Percentiles rank a stretch among this genome's conserved stretches.
These are phyloP conservation scores for Suhomyces taliae DNA, from an alignment of 1,139 yeast genomes.

Conservation along the genomic window DNA sequence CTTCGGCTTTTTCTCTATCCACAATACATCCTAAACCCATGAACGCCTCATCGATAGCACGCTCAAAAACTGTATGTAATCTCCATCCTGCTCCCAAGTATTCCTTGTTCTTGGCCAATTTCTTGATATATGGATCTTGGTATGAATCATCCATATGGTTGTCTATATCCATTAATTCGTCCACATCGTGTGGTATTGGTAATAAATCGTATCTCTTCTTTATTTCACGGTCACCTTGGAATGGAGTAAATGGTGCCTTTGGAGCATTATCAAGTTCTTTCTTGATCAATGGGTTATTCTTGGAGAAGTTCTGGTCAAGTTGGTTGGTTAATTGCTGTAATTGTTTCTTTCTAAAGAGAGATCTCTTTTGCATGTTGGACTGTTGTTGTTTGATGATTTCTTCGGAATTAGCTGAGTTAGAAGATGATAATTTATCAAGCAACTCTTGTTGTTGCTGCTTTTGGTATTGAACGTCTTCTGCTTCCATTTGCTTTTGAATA, in stretches of 20 bases:
- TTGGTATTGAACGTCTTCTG: conserved; percentile 60
- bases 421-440: conserved; percentile 64
- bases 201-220: conserved; percentile 38
- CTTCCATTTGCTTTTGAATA: conserved; percentile 67
- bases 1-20: conserved; percentile 56
- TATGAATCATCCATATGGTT: conserved; percentile 56
- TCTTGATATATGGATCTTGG: conserved; percentile 48
- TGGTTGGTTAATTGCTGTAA: conserved; percentile 60
- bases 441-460: conserved; percentile 67
- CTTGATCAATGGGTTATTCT: conserved; percentile 26
- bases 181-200: conserved; percentile 24
- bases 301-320: conserved; percentile 44
- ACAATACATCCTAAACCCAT: conserved; percentile 84
- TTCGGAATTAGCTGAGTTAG: conserved; percentile 52
- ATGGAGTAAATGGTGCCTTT: conserved; percentile 83
- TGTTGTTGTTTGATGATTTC: conserved; percentile 48
- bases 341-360: conserved; percentile 65
- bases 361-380: conserved; percentile 52
- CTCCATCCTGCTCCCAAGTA: conserved; percentile 87
- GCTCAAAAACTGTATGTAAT: conserved; percentile 64
- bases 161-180: conserved; percentile 43
- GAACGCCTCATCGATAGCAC: conserved; percentile 85
- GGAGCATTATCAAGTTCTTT: conserved; percentile 21
- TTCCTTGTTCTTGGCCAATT: conserved; percentile 62
- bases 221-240: conserved; percentile 80